These are phyloP conservation scores for Nasturtium officinale DNA, from an alignment of 345 rosid species.

Conservation along the genomic window DNA sequence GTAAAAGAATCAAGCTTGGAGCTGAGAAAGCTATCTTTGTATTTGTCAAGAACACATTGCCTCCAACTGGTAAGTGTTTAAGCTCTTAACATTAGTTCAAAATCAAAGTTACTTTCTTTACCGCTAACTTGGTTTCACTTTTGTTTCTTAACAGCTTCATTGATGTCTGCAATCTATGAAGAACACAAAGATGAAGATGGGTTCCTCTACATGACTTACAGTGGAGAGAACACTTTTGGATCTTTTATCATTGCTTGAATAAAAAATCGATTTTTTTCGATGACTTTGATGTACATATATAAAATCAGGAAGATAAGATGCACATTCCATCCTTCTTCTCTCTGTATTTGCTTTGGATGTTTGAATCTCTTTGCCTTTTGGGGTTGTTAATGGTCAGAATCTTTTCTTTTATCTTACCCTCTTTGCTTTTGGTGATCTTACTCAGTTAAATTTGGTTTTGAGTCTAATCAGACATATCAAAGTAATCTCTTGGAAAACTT, in stretches of 20 bases:
- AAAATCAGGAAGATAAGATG: constrained; percentile 38
- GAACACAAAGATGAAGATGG: constrained; percentile 98
- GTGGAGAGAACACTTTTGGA: constrained; percentile 98
- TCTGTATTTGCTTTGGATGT: constrained; percentile 22
- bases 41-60: constrained; percentile 72
- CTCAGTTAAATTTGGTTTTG: neutral
- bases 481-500: neutral
- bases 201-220: constrained; percentile 97
- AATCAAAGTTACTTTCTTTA: constrained; percentile 11
- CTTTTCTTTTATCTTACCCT: neutral
- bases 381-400: neutral
- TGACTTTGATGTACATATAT: constrained; percentile 33
- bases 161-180: constrained; percentile 94
- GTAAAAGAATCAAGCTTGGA: constrained; percentile 80
- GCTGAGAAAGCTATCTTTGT: constrained; percentile 86
- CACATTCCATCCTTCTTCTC: constrained; percentile 32
- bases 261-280: constrained; percentile 1
- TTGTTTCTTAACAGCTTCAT: constrained; percentile 57
- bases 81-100: neutral
- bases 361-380: constrained; percentile 22
- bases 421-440: neutral
- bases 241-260: constrained; percentile 20
- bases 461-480: neutral
- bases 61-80: constrained; percentile 63
- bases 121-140: neutral